Percentiles rank a stretch among this genome's conserved stretches.
Evolutionary conservation across 2,329 filamentous ascomycete species (phyloP).

Genomic region (Xylariomycetidae sp.): DNA sequence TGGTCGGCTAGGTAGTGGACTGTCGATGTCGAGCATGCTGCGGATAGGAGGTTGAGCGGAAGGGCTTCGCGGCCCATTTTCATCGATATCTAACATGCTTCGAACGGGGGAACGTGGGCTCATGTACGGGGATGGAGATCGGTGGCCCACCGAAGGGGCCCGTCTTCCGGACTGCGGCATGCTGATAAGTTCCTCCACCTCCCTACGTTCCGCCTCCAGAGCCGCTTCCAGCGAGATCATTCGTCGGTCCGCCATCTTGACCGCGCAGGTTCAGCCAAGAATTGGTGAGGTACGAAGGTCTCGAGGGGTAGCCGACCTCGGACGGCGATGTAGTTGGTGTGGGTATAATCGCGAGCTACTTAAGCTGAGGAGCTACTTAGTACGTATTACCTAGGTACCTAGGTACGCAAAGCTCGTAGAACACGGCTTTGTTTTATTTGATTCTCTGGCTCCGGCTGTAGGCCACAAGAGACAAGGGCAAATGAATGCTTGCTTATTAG

Average conservation of each 20-base stretch:
- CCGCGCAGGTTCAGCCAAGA: too few species aligned
- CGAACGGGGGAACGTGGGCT: constrained; percentile 62
- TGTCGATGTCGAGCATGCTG: constrained; percentile 61
- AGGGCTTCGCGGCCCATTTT: constrained; percentile 26
- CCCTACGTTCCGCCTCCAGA: constrained; percentile 28
- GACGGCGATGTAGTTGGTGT: too few species aligned
- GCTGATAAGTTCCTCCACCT: constrained; percentile 27
- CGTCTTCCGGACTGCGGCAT: constrained; percentile 18
- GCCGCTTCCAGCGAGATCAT: constrained; percentile 29
- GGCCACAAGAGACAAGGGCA: too few species aligned
- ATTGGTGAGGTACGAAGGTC: too few species aligned
- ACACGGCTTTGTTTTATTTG: too few species aligned
- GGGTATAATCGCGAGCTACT: too few species aligned
- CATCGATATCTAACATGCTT: constrained; percentile 60
- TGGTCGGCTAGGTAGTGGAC: constrained; percentile 27
- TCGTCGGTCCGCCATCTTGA: constrained; percentile 24
- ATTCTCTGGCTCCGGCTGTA: too few species aligned
- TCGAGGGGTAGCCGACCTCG: too few species aligned
- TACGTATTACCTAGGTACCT: too few species aligned
- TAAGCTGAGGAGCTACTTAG: too few species aligned
- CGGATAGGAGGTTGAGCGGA: constrained; percentile 50
- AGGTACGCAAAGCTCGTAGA: too few species aligned
- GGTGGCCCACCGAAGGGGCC: constrained; percentile 22
- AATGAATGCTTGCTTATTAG: too few species aligned
- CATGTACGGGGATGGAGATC: constrained; percentile 50